These are phyloP conservation scores for Kalanchoe fedtschenkoi DNA, from an alignment of 164 flowering plant species.

Conservation along the genomic window DNA sequence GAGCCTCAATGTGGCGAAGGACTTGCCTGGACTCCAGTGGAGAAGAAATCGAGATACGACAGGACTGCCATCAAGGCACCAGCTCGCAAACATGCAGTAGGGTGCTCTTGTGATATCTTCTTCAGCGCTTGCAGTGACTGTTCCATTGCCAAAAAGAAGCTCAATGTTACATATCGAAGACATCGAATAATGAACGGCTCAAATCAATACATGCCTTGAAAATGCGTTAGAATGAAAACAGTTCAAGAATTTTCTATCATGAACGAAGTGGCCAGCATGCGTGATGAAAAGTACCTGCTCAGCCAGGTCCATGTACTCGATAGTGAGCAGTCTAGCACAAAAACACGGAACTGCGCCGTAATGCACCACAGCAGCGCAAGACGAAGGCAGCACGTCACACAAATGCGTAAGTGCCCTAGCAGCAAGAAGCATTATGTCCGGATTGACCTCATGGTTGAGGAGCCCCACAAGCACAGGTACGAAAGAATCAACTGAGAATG, in stretches of 20 bases:
- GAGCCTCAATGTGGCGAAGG: neutral
- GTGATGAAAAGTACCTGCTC: conserved; percentile 60
- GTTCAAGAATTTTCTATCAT: neutral
- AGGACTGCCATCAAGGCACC: conserved; percentile 99
- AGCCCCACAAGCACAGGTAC: conserved; percentile 93
- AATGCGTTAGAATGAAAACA: neutral
- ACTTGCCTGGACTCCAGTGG: conserved; percentile 97
- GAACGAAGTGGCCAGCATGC: neutral
- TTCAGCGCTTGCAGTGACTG: conserved; percentile 98
- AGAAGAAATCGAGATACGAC: conserved; percentile 92
- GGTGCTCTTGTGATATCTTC: conserved; percentile 97
- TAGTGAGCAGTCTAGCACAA: conserved; percentile 79
- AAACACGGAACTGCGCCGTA: conserved; percentile 88
- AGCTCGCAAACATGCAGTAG: conserved; percentile 95
- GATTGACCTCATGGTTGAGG: conserved; percentile 86
- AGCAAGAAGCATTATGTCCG: conserved; percentile 95
- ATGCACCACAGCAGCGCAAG: conserved; percentile 95
- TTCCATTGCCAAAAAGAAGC: conserved; percentile 9
- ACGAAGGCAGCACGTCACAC: conserved; percentile 90
- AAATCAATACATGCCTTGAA: neutral
- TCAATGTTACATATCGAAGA: neutral
- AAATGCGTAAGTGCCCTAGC: conserved; percentile 92
- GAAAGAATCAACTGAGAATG: conserved; percentile 90
- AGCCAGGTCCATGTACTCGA: conserved; percentile 99
- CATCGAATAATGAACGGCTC: neutral